Base-by-base conservation (phyloP, 352 stramenopile species). In the Phytophthora vignae region DNA sequence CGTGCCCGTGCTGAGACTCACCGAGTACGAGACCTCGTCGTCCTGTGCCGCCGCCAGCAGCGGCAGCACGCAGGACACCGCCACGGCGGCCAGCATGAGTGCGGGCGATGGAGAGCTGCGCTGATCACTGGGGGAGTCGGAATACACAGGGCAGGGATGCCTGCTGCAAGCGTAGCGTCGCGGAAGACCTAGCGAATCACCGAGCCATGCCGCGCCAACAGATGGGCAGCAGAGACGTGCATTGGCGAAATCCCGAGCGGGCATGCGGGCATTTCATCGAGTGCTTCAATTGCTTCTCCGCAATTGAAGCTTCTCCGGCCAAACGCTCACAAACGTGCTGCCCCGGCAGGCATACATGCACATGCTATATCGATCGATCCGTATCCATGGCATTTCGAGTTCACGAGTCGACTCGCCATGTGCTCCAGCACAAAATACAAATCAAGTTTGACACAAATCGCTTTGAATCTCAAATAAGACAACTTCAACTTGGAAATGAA, bases 1-100 rank as follows among this genome's bases (percentile, higher is more conserved):
- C 9, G 65, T 52, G 42, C 65, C 65, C 1, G 65, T 74, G 65
- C 71, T 77, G 55, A 77, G 55, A 44, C 68, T 75, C 50, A 75
- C 68, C 2, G 61, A 70, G 67, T 74, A 74, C 19, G 67, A 74
- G 19, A 74, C 61, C 21, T 69, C n/a, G 25, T 38, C 44, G 40
- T 74, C 60, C 50, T 74, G 40, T 7, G 60, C 67, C 22, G 33
- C 14, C 12, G 17, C 55, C 46, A 70, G 38, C 21, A 70, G 36
- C 46, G 61, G 61, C 55, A 74, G 56, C 55, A 65, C 9, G 31
- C 33, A 55, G 19, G 38, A 70, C 25, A 55, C 46, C 48, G 58
- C 55, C 40, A 38, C 67, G 25, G n/a, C 57, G 40, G 49, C 22
- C 55, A 66, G 36, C 67, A 73, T 73, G 40, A 29, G n/a, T 27